A percentile compares a stretch with the other conserved stretches of the same genome.
phyloP scores from a whole-genome alignment of 352 stramenopile species.

The Phytopythium boreale region DNA sequence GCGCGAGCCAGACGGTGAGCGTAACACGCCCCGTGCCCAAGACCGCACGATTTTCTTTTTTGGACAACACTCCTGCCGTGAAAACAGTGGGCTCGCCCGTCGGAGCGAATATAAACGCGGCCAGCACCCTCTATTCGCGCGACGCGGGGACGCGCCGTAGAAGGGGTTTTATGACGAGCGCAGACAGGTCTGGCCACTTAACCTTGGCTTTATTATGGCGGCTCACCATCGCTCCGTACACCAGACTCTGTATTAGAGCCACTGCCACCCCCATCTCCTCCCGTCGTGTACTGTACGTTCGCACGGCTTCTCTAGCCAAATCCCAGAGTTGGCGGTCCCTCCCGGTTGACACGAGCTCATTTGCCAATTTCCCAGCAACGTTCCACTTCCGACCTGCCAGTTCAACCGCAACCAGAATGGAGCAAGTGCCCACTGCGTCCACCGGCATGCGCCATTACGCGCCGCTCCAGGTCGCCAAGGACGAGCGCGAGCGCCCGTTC shows the following conservation, averaged over 20 bases:
- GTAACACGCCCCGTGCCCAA: not conserved
- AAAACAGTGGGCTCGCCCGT: not conserved
- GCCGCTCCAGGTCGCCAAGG: slow-evolving; percentile 5
- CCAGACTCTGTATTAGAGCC: not conserved
- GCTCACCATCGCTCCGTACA: not conserved
- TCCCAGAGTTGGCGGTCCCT: not conserved
- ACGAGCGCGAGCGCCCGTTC: slow-evolving; percentile 36
- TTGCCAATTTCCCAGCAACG: slow-evolving; percentile 33
- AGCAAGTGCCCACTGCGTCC: slow-evolving; percentile 7
- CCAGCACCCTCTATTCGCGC: not conserved
- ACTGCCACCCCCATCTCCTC: not conserved
- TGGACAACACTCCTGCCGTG: slow-evolving; percentile 6
- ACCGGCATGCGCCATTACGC: slow-evolving; percentile 6
- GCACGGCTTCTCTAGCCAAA: not conserved
- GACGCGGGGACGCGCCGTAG: not conserved
- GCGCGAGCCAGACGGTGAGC: slow-evolving; percentile 1
- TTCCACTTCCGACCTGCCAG: slow-evolving; percentile 4
- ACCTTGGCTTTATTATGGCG: slow-evolving; percentile 1
- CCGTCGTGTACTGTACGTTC: not conserved
- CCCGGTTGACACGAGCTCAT: slow-evolving; percentile 14
- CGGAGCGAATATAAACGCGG: not conserved
- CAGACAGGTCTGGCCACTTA: not conserved
- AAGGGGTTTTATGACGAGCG: slow-evolving; percentile 3
- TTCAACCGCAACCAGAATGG: slow-evolving; percentile 14
- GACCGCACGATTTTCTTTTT: slow-evolving; percentile 7